These are phyloP conservation scores for Collybia mongolica DNA, from an alignment of 768 basidiomycete species.

Conservation along the genomic window DNA sequence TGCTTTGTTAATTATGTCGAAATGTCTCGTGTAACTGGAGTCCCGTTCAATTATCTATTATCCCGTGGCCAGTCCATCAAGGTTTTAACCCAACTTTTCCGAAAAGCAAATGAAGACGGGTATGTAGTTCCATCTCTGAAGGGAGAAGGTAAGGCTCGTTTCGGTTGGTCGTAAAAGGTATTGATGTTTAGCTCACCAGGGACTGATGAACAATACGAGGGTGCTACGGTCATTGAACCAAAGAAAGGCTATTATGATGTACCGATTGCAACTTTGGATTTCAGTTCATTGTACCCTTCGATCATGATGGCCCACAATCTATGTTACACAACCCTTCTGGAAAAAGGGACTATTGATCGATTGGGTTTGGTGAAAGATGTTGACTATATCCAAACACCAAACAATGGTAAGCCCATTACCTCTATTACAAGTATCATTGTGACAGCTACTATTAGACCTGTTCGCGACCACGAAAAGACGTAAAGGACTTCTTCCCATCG, in stretches of 20 bases:
- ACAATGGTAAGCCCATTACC: constrained; percentile 63
- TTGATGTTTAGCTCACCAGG: constrained; percentile 39
- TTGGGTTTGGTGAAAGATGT: constrained; percentile 76
- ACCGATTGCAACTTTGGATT: constrained; percentile 97
- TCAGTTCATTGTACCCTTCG: constrained; percentile 96
- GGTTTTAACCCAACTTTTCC: constrained; percentile 92
- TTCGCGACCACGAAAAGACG: constrained; percentile 73
- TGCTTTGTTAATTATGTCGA: constrained; percentile 98
- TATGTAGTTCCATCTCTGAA: constrained; percentile 88
- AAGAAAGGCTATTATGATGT: constrained; percentile 94
- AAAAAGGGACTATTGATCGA: constrained; percentile 74
- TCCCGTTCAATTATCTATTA: constrained; percentile 95
- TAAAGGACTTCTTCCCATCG: constrained; percentile 88
- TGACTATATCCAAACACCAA: constrained; percentile 94
- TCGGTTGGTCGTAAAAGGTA: background rate
- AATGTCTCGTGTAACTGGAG: constrained; percentile 99
- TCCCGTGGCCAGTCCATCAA: constrained; percentile 98
- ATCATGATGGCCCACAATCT: constrained; percentile 99
- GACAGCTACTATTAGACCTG: constrained; percentile 53
- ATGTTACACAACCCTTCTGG: constrained; percentile 95
- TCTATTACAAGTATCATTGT: no score
- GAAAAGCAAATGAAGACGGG: constrained; percentile 88
- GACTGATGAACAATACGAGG: constrained; percentile 95
- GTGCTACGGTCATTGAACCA: constrained; percentile 98
- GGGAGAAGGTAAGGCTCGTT: constrained; percentile 62